These are phyloP conservation scores for Leccinum sublutescens DNA, from an alignment of 768 basidiomycete genomes.

Conservation along the genomic window DNA sequence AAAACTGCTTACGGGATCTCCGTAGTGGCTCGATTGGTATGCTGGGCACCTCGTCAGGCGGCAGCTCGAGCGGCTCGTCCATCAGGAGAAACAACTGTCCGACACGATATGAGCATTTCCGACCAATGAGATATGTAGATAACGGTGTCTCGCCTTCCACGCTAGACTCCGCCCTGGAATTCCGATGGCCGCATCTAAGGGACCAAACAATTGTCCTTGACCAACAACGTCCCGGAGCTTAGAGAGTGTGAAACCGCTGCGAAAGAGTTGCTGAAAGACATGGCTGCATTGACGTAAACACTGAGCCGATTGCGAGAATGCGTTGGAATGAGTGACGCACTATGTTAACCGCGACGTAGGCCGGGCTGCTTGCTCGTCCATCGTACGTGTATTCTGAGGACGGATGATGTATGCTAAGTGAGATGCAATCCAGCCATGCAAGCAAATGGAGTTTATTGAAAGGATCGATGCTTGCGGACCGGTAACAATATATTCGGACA, in stretches of 20 bases:
- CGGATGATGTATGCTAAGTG: background rate
- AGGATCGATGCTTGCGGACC: background rate
- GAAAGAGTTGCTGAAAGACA: conserved; percentile 48
- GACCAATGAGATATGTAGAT: conserved; percentile 13
- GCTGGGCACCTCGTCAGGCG: conserved; percentile 37
- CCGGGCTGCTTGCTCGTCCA: conserved; percentile 28
- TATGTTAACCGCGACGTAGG: conserved; percentile 22
- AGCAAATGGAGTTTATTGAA: background rate
- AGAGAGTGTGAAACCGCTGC: conserved; percentile 51
- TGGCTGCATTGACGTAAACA: conserved; percentile 29
- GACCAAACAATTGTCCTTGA: conserved; percentile 54
- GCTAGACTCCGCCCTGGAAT: conserved; percentile 76
- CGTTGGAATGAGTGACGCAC: conserved; percentile 18
- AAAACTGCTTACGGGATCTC: conserved; percentile 54
- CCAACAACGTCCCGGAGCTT: conserved; percentile 68
- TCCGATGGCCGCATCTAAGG: conserved; percentile 41
- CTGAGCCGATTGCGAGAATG: background rate
- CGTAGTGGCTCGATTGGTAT: conserved; percentile 44
- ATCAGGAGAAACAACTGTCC: conserved; percentile 66
- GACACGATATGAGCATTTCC: conserved; percentile 20
- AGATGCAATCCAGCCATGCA: background rate
- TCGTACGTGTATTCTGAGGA: conserved; percentile 4
- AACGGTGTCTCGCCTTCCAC: conserved; percentile 64
- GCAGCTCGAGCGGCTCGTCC: conserved; percentile 60
- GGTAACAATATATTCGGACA: background rate